Evolutionary conservation across 2,329 filamentous ascomycete genomes (phyloP).

Genomic region (Diplodia scrobiculata): DNA sequence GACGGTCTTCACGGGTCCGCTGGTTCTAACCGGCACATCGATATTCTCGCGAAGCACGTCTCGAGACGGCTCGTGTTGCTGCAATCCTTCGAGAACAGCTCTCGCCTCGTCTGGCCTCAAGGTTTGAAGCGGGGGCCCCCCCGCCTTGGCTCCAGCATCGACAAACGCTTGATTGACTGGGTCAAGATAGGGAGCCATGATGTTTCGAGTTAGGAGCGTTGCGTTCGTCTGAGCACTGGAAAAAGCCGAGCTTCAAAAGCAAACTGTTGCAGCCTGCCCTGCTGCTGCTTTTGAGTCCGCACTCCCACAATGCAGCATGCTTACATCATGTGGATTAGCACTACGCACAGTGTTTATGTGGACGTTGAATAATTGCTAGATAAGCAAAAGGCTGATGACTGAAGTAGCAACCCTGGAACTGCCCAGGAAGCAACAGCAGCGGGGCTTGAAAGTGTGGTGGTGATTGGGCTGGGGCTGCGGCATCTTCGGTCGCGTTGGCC

Average conservation of each 20-base stretch:
- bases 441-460: slow-evolving; percentile 3
- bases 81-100: slow-evolving; percentile 16
- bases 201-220: no score
- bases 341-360: background rate
- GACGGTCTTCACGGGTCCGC: slow-evolving; percentile 2
- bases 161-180: slow-evolving; percentile 16
- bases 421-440: slow-evolving; percentile 4
- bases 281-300: slow-evolving; percentile 9
- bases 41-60: slow-evolving; percentile 1
- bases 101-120: slow-evolving; percentile 1
- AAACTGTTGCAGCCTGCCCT: background rate
- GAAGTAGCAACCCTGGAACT: background rate
- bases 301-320: background rate
- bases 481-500: slow-evolving; percentile 18
- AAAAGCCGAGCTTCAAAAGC: background rate
- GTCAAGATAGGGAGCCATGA: slow-evolving; percentile 18
- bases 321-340: background rate
- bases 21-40: background rate
- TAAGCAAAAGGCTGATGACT: slow-evolving; percentile 18
- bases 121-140: background rate
- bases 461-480: slow-evolving; percentile 13
- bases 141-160: slow-evolving; percentile 7
- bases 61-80: slow-evolving; percentile 12
- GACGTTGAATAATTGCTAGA: slow-evolving; percentile 17
- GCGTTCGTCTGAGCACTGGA: no score